Evolutionary conservation across 148 eudicot species (phyloP).

Genomic region (Camellia sinensis): DNA sequence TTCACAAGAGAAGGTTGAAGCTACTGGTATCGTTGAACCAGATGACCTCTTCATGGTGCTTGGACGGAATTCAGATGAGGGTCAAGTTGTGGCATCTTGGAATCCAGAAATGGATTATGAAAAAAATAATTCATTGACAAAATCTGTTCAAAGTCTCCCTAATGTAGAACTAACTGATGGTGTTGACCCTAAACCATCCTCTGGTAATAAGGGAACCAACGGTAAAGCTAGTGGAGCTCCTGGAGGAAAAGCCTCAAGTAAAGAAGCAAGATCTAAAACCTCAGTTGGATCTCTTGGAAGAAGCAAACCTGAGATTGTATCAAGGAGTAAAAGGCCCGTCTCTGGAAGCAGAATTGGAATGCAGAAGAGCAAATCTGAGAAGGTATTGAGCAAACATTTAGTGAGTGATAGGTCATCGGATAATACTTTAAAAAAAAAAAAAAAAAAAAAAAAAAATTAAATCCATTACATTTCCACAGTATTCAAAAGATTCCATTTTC

Average conservation of each 20-base stretch:
- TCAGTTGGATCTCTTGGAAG: constrained; percentile 39
- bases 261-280: constrained; percentile 46
- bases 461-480: not conserved
- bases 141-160: constrained; percentile 25
- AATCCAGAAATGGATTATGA: constrained; percentile 60
- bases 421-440: no score
- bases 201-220: constrained; percentile 34
- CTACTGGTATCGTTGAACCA: constrained; percentile 47
- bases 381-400: constrained; percentile 39
- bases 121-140: constrained; percentile 24
- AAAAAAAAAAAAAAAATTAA: no score
- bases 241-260: constrained; percentile 35
- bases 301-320: constrained; percentile 48
- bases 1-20: constrained; percentile 30
- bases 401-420: not conserved
- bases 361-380: constrained; percentile 50
- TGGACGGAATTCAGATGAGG: constrained; percentile 45
- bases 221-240: constrained; percentile 28
- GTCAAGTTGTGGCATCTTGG: constrained; percentile 51
- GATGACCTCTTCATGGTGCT: constrained; percentile 68
- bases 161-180: constrained; percentile 26
- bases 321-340: constrained; percentile 38
- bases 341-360: constrained; percentile 44
- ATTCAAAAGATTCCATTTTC: not conserved
- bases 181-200: constrained; percentile 23